Conservation (phyloP, 805 yeast species). For the Wickerhamomyces pijperi region DNA sequence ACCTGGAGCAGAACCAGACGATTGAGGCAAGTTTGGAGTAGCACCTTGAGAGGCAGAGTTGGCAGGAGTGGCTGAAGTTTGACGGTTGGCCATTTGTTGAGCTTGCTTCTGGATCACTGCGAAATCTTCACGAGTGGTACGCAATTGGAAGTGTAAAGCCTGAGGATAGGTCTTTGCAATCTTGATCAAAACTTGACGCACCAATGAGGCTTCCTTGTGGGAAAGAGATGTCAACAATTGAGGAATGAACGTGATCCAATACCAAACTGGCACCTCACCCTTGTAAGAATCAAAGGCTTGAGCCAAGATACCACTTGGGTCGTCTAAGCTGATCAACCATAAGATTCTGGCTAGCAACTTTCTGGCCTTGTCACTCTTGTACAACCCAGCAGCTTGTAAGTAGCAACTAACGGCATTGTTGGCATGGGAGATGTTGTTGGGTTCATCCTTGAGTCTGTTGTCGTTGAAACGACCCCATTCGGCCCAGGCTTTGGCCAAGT, state of each 20-base stretch:
- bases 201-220: constrained; percentile 82
- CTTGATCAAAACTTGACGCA: constrained; percentile 75
- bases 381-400: constrained; percentile 93
- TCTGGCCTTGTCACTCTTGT: constrained; percentile 86
- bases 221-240: constrained; percentile 84
- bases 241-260: constrained; percentile 96
- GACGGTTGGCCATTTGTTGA: constrained; percentile 32
- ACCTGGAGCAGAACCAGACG: too few relatives aligned
- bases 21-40: constrained; percentile 3
- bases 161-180: constrained; percentile 97
- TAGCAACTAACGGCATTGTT: constrained; percentile 93
- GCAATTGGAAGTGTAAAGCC: constrained; percentile 88
- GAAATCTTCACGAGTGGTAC: constrained; percentile 92
- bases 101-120: constrained; percentile 78
- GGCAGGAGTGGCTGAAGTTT: constrained; percentile 1
- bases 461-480: constrained; percentile 98
- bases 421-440: constrained; percentile 72
- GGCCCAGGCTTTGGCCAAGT: constrained; percentile 97
- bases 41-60: constrained; percentile 1
- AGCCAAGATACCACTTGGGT: constrained; percentile 66
- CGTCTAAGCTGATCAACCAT: constrained; percentile 91
- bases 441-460: constrained; percentile 72
- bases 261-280: constrained; percentile 98
- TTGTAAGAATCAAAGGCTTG: constrained; percentile 84
- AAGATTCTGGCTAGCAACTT: constrained; percentile 78